A percentile compares a stretch with the other conserved stretches of the same genome.
These are phyloP conservation scores for Plantago coronopus DNA, from an alignment of 305 asterid species.

Conservation along the genomic window DNA sequence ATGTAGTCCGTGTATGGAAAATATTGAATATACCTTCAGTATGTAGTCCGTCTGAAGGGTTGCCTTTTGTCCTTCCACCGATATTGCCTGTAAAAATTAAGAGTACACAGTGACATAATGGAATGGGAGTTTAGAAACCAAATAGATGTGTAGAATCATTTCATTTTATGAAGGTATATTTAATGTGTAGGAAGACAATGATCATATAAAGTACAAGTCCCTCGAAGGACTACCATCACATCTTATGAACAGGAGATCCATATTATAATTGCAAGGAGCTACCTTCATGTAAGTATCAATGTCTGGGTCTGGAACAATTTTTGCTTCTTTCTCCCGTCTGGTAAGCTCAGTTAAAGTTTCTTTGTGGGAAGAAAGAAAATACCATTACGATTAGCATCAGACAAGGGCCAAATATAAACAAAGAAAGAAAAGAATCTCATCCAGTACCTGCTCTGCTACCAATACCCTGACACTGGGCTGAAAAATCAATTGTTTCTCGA, in stretches of 20 bases:
- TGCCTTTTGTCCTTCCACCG: conserved; percentile 52
- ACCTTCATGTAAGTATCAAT: conserved; percentile 55
- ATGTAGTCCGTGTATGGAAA: background rate
- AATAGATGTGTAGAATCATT: too few relatives aligned
- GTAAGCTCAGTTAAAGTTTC: conserved; percentile 47
- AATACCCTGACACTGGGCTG: conserved; percentile 46
- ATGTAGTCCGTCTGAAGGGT: conserved; percentile 66
- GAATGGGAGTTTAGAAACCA: background rate
- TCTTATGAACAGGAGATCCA: background rate
- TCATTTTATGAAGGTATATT: too few relatives aligned
- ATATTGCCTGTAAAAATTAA: conserved; percentile 42
- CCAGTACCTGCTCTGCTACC: conserved; percentile 57
- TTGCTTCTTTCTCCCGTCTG: conserved; percentile 33
- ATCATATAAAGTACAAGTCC: too few relatives aligned
- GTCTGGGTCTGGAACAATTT: conserved; percentile 24
- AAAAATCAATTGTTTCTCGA: conserved; percentile 40
- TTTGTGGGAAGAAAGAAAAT: conserved; percentile 18
- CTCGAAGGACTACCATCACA: background rate
- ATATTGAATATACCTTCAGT: conserved; percentile 40
- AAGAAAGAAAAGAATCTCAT: background rate
- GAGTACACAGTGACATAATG: background rate
- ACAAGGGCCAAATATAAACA: background rate
- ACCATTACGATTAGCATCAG: background rate
- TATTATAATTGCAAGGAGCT: conserved; percentile 2
- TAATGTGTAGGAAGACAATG: background rate